Percentiles rank a stretch among this genome's conserved stretches.
Conservation (phyloP, 2,329 filamentous ascomycete genomes). For the Ceratocystiopsis minuta region DNA sequence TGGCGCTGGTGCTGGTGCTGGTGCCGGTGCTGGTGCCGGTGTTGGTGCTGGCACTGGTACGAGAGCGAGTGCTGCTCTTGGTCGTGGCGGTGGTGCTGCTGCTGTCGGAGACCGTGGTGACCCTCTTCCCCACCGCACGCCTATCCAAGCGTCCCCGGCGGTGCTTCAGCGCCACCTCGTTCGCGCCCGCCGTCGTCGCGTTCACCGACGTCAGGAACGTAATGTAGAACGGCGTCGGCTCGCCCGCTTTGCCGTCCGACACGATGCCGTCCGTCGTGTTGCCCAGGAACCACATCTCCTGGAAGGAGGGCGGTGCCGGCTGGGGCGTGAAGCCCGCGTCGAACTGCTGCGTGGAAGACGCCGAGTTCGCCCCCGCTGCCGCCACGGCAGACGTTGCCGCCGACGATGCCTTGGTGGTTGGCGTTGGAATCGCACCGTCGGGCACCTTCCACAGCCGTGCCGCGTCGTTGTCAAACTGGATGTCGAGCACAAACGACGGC, state of each 20-base stretch:
- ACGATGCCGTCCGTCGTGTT: conserved; percentile 65
- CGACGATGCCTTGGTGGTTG: neutral
- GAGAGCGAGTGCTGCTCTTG: neutral
- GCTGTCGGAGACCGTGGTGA: neutral
- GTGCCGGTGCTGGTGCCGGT: conserved; percentile 11
- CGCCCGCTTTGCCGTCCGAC: conserved; percentile 53
- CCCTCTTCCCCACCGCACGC: neutral
- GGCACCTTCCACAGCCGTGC: conserved; percentile 30
- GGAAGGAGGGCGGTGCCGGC: conserved; percentile 39
- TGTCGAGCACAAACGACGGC: conserved; percentile 66
- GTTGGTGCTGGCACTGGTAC: conserved; percentile 12
- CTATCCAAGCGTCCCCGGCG: no score
- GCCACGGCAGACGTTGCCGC: neutral
- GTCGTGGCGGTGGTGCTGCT: neutral
- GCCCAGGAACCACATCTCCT: conserved; percentile 66
- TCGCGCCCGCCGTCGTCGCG: conserved; percentile 13
- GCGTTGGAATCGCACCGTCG: conserved; percentile 16
- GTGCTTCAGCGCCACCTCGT: conserved; percentile 9
- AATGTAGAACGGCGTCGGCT: conserved; percentile 78
- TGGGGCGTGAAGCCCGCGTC: conserved; percentile 25
- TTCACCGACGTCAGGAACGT: conserved; percentile 41
- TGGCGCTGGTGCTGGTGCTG: conserved; percentile 1
- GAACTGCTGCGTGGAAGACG: conserved; percentile 3
- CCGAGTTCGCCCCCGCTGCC: neutral
- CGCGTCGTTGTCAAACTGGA: conserved; percentile 50